Evolutionary conservation across 805 yeast species (phyloP).

Genomic region (Priceomyces fermenticarens): DNA sequence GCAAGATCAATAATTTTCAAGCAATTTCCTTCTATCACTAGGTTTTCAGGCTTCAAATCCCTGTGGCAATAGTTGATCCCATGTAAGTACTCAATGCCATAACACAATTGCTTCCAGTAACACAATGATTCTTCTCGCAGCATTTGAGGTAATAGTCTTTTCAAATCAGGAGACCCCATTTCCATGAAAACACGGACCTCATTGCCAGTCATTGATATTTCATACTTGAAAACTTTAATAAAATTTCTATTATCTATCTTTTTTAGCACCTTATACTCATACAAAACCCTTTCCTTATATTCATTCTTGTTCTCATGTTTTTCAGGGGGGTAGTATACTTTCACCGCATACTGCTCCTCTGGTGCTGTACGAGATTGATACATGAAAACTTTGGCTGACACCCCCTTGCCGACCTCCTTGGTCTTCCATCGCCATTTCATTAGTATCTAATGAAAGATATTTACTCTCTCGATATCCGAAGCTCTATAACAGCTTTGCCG

Average conservation of each 20-base stretch:
- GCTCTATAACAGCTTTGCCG: no score
- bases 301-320: conserved; percentile 37
- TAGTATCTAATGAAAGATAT: background rate
- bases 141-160: conserved; percentile 8
- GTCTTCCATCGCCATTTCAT: conserved; percentile 1
- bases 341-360: conserved; percentile 36
- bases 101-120: conserved; percentile 40
- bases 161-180: conserved; percentile 26
- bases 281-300: conserved; percentile 32
- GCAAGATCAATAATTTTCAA: conserved; percentile 47
- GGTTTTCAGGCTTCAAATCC: conserved; percentile 49
- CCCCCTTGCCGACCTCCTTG: conserved; percentile 12
- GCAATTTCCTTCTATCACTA: conserved; percentile 26
- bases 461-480: no score
- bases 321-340: conserved; percentile 42
- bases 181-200: conserved; percentile 29
- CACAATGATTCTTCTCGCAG: conserved; percentile 18
- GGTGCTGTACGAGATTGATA: conserved; percentile 7
- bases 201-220: conserved; percentile 17
- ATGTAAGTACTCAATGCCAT: conserved; percentile 41
- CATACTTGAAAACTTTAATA: conserved; percentile 29
- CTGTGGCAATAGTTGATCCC: conserved; percentile 39
- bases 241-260: conserved; percentile 30
- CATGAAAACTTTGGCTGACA: conserved; percentile 15
- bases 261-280: conserved; percentile 33